Percentiles rank a stretch among this genome's conserved stretches.
phyloP scores from a whole-genome alignment of 1,284 basidiomycete genomes.

The Boletus hoseneyae region DNA sequence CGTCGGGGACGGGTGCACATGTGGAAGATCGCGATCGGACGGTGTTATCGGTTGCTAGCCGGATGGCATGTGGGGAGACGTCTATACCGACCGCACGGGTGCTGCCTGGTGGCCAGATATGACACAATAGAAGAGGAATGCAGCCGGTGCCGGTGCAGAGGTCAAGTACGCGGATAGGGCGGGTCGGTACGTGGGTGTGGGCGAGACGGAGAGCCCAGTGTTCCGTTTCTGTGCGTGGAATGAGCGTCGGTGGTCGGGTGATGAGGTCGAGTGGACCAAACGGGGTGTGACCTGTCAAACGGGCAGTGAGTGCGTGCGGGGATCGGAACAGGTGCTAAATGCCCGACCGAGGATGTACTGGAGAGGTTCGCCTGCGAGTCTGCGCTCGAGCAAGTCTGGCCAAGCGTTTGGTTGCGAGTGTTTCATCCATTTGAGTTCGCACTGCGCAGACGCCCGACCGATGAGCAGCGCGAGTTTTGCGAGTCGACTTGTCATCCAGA shows the following conservation, averaged over 20 bases:
- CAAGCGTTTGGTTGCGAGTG: constrained; percentile 33
- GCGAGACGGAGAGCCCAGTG: constrained; percentile 67
- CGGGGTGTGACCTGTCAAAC: constrained; percentile 74
- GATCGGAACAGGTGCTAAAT: background rate
- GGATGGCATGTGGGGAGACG: constrained; percentile 63
- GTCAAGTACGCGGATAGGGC: constrained; percentile 65
- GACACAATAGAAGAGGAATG: constrained; percentile 78
- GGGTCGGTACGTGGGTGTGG: constrained; percentile 38
- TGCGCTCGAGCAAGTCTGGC: constrained; percentile 49
- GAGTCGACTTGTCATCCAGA: constrained; percentile 19
- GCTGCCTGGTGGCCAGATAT: constrained; percentile 51
- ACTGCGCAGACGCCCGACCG: constrained; percentile 45
- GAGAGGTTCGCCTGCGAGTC: constrained; percentile 73
- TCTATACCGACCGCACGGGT: constrained; percentile 67
- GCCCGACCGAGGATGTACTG: constrained; percentile 88
- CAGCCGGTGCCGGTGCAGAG: constrained; percentile 90
- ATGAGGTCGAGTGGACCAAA: constrained; percentile 80
- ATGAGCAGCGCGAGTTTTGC: constrained; percentile 36
- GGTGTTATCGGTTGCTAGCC: constrained; percentile 72
- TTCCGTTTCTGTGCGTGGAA: constrained; percentile 92
- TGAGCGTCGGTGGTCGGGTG: constrained; percentile 75
- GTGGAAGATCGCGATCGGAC: constrained; percentile 39
- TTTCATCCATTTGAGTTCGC: constrained; percentile 64
- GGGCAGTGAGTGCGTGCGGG: constrained; percentile 11
- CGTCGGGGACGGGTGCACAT: background rate